Conservation (phyloP, 2,329 filamentous ascomycete species). For the Grosmannia penicillata region DNA sequence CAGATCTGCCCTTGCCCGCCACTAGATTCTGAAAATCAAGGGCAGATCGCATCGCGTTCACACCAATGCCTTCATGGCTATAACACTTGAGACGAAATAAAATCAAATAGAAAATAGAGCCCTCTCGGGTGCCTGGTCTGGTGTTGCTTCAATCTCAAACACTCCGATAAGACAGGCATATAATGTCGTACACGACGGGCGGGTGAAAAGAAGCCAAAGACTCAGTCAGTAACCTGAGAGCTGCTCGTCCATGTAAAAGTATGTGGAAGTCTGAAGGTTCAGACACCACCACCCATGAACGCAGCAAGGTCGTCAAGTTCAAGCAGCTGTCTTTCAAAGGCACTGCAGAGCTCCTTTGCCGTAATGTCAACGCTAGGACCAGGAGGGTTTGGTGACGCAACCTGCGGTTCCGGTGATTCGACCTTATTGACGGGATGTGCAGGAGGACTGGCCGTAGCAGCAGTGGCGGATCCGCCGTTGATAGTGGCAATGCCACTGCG, state of each 20-base stretch:
- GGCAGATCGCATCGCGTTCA: no score
- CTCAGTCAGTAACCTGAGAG: not conserved
- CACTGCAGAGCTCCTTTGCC: constrained; percentile 39
- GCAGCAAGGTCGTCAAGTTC: constrained; percentile 47
- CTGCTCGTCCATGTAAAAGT: not conserved
- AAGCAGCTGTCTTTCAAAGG: constrained; percentile 44
- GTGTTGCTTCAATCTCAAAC: no score
- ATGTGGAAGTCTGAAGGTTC: constrained; percentile 7
- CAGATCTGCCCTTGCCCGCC: not conserved
- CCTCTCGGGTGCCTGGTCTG: not conserved
- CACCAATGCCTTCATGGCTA: no score
- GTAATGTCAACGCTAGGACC: constrained; percentile 35
- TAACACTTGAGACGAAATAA: no score
- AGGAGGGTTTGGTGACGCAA: constrained; percentile 11
- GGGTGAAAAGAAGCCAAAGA: not conserved
- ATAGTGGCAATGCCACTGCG: constrained; percentile 43
- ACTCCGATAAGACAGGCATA: not conserved
- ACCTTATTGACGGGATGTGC: constrained; percentile 13
- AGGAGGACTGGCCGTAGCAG: constrained; percentile 28
- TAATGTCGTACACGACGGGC: not conserved
- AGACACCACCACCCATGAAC: constrained; percentile 49
- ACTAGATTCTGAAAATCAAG: not conserved
- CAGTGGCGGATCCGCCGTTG: constrained; percentile 39
- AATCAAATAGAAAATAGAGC: not conserved
- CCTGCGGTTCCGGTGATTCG: constrained; percentile 18